phyloP scores from a whole-genome alignment of 2,329 filamentous ascomycete genomes.

The Metarhizium rileyi region DNA sequence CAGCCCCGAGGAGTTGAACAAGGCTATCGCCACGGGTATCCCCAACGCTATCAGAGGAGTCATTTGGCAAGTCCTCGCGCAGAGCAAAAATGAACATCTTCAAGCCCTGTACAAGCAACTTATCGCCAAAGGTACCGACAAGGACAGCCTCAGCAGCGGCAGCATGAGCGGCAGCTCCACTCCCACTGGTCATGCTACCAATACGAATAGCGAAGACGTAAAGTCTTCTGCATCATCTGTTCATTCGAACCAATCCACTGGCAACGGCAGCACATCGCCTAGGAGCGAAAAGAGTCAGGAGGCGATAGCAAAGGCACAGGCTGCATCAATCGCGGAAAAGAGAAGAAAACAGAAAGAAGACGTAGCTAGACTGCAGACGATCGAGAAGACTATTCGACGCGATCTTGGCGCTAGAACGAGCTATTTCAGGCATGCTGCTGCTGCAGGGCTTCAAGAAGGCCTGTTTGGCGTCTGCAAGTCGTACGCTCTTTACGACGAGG shows the following conservation, averaged over 20 bases:
- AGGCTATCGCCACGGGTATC: constrained; percentile 85
- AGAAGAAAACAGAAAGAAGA: constrained; percentile 77
- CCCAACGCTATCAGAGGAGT: constrained; percentile 94
- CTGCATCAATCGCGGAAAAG: constrained; percentile 53
- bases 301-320: constrained; percentile 54
- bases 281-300: constrained; percentile 54
- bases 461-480: constrained; percentile 95
- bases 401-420: constrained; percentile 89
- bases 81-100: constrained; percentile 87
- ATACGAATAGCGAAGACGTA: constrained; percentile 53
- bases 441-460: constrained; percentile 83
- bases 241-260: constrained; percentile 64
- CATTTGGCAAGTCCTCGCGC: constrained; percentile 94
- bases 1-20: constrained; percentile 81
- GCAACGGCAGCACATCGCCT: constrained; percentile 45
- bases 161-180: constrained; percentile 38
- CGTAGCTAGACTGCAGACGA: constrained; percentile 58
- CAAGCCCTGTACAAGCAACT: constrained; percentile 82
- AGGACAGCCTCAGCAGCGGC: constrained; percentile 55
- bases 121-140: constrained; percentile 68
- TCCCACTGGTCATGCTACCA: constrained; percentile 43
- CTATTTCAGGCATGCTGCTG: constrained; percentile 91
- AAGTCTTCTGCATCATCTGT: constrained; percentile 77
- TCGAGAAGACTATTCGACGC: constrained; percentile 85
- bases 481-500: constrained; percentile 90